These are phyloP conservation scores for Pleoardoris graminearum DNA, from an alignment of 2,329 filamentous ascomycete species.

Conservation along the genomic window DNA sequence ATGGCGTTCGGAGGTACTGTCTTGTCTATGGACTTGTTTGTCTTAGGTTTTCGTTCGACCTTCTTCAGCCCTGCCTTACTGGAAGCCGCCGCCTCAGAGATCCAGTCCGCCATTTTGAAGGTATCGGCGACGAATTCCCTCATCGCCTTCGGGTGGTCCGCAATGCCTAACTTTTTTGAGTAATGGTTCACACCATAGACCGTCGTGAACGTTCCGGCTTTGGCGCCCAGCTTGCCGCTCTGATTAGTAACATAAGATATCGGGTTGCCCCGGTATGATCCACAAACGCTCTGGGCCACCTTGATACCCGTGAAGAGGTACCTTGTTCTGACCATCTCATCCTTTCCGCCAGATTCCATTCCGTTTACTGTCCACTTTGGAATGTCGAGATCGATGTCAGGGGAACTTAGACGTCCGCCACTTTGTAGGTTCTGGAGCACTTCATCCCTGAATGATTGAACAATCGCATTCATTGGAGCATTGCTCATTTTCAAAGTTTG, in stretches of 20 bases:
- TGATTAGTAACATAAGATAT: constrained; percentile 29
- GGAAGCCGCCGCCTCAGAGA: constrained; percentile 25
- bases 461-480: constrained; percentile 13
- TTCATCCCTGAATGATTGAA: constrained; percentile 22
- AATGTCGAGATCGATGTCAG: constrained; percentile 29
- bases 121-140: constrained; percentile 24
- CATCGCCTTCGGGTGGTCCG: constrained; percentile 13
- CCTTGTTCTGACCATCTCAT: constrained; percentile 11
- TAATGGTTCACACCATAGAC: constrained; percentile 9
- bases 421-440: constrained; percentile 32
- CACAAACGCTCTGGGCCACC: constrained; percentile 30
- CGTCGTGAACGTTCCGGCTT: constrained; percentile 23
- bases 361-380: constrained; percentile 35
- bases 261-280: constrained; percentile 13
- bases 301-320: constrained; percentile 38
- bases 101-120: constrained; percentile 23
- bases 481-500: constrained; percentile 20
- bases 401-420: constrained; percentile 34
- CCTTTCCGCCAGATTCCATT: neutral
- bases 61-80: constrained; percentile 18
- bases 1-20: too few relatives aligned
- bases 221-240: constrained; percentile 34
- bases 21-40: constrained; percentile 19
- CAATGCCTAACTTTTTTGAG: constrained; percentile 1
- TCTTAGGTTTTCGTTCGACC: neutral